Evolutionary conservation across 345 rosid species (phyloP), one percentile per base, ranked within the genome.

Genomic region (Boechera divaricarpa): DNA sequence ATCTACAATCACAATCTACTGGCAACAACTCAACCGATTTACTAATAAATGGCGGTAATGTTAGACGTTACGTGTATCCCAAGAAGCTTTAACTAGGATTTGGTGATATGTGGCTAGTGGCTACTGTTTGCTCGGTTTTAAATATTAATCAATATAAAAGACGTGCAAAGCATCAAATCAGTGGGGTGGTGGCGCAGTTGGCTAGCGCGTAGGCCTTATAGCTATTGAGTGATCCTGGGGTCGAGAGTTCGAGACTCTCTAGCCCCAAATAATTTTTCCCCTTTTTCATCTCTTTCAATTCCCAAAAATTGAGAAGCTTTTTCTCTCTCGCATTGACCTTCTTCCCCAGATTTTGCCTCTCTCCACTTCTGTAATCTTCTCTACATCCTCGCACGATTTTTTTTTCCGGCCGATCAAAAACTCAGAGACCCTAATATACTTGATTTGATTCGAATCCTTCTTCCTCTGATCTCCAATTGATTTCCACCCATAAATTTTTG

Each of bases 171-270:
- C 16, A 16, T 16, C 16, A 16, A 16, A 16, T 16, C 16, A 16
- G 0, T 21, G 94, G 94, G 91, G 91, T 85, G 90, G 92, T 85
- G 92, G 94, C 90, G 97, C 94, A 90, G 96, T 91, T 91, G 97
- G 92, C 90, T 90, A 90, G 98, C 94, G 90, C 91, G 94, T 83
- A 87, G 96, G 89, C 91, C 94, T 90, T 96, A 88, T 88, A 85
- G 96, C 94, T 83, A 61, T 67, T 33, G 93, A 87, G 97, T 79
- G 3, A 93, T 89, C 94, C 96, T 85, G 94, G 87, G 92, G 96
- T 91, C 88, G 97, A 90, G 96, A 87, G 94, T 85, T 85, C 87
- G 90, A 86, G 85, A 89, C 94, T 90, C 91, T 90, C 97, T 88
- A 96, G 85, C 88, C 96, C 94, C 93, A 91, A 2, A 11, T 39